Evolutionary conservation across 2,329 filamentous ascomycete species (phyloP), one percentile per base, ranked within the genome.

Genomic region (Fusarium metavorans): DNA sequence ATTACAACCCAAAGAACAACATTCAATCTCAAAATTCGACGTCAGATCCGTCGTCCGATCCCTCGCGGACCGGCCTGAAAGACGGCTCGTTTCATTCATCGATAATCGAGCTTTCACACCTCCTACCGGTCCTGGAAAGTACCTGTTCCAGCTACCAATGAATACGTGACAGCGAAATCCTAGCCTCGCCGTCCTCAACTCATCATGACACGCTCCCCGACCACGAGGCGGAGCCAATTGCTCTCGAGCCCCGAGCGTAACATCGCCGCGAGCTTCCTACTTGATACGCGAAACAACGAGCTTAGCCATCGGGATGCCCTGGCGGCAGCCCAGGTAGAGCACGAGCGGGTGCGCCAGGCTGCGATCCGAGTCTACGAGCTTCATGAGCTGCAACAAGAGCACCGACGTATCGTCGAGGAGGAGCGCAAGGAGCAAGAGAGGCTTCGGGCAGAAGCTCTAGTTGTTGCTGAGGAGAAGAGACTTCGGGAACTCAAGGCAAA

Each of bases 221-320:
- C 86, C 43, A 74, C 80, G 61, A 82, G 82, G 72, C 81, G 80
- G 67, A 82, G 81, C 64, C 83, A 83, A 70, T 80, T 83, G 71
- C 81, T 82, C 67, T 82, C 84, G 11, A 87, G 83, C 70, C 85
- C 85, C 10, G 83, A 85, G 25, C 81, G 83, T 61, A 76, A 83
- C 10, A 89, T 89, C 69, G 85, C 90, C 48, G 87, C 90, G 25
- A 88, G 86, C 27, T 88, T 94, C 32, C 91, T 95, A 68, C 85
- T 86, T 45, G 88, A 91, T 61, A 87, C 89, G 35, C 87, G 89
- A 39, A 91, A 93, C 72, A 89, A 88, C 37, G 91, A 92, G 78
- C 85, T 88, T 59, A 87, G 86, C 65, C 92, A 94, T 79, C 87
- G 88, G 67, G 88, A 91, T 75, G 92, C 92, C 16, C 87, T 96